Evolutionary conservation across 306 rosid genomes (phyloP).

Genomic region (Crataegus laevigata): DNA sequence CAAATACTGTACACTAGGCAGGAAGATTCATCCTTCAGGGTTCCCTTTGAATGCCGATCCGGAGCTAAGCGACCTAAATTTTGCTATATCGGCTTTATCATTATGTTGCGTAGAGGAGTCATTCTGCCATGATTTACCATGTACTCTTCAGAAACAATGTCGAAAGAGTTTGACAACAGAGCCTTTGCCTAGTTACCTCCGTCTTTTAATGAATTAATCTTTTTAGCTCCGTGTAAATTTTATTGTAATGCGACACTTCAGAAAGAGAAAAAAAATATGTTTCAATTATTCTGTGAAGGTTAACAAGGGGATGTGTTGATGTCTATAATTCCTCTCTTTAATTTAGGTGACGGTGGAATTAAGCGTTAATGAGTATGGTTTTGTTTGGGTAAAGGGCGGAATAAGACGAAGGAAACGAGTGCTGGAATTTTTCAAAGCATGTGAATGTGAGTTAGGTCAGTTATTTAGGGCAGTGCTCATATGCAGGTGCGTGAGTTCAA

Average conservation of each 20-base stretch:
- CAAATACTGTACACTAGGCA: slow-evolving; percentile 24
- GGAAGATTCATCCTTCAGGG: slow-evolving; percentile 16
- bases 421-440: too few relatives aligned
- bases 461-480: too few relatives aligned
- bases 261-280: background rate
- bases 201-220: background rate
- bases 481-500: too few relatives aligned
- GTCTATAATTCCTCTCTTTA: too few relatives aligned
- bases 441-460: too few relatives aligned
- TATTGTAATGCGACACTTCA: background rate
- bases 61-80: slow-evolving; percentile 5
- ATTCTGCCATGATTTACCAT: background rate
- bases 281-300: background rate
- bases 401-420: too few relatives aligned
- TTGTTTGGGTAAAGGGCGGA: too few relatives aligned
- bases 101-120: background rate
- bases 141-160: background rate
- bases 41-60: slow-evolving; percentile 11
- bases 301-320: background rate
- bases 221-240: background rate
- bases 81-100: slow-evolving; percentile 6
- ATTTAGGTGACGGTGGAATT: too few relatives aligned
- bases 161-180: background rate
- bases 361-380: too few relatives aligned
- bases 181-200: background rate